These are phyloP conservation scores for Brasilioporus rufonigricans DNA, from an alignment of 768 basidiomycete species.

Conservation along the genomic window DNA sequence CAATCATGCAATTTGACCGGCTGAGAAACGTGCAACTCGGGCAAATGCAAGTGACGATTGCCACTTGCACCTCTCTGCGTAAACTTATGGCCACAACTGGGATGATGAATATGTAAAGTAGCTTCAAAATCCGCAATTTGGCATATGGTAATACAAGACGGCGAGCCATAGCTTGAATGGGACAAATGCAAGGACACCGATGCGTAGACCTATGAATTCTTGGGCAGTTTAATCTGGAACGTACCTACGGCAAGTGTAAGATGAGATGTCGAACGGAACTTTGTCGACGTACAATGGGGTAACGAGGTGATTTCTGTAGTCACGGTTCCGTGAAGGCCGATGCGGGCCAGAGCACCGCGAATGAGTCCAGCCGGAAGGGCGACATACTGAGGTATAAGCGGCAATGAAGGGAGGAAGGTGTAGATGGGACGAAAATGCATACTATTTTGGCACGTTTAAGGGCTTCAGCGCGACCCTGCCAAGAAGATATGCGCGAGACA, in stretches of 20 bases:
- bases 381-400: conserved; percentile 48
- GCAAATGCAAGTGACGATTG: too few relatives aligned
- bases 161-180: too few relatives aligned
- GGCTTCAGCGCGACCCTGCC: conserved; percentile 74
- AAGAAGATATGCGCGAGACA: conserved; percentile 75
- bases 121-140: too few relatives aligned
- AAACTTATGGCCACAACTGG: too few relatives aligned
- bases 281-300: conserved; percentile 71
- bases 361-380: conserved; percentile 83
- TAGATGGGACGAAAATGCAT: conserved; percentile 17
- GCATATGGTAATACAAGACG: too few relatives aligned
- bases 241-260: conserved; percentile 49
- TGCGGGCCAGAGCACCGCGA: conserved; percentile 72
- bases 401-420: background rate
- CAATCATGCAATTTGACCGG: too few relatives aligned
- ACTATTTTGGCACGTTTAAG: conserved; percentile 71
- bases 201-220: conserved; percentile 35
- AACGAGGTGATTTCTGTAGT: conserved; percentile 60
- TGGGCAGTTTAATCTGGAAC: conserved; percentile 79
- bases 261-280: background rate
- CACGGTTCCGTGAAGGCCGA: conserved; percentile 77
- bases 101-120: too few relatives aligned
- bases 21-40: too few relatives aligned
- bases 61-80: too few relatives aligned
- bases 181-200: background rate